These are phyloP conservation scores for Ramaria sp. DNA, from an alignment of 768 basidiomycete species.

Conservation along the genomic window DNA sequence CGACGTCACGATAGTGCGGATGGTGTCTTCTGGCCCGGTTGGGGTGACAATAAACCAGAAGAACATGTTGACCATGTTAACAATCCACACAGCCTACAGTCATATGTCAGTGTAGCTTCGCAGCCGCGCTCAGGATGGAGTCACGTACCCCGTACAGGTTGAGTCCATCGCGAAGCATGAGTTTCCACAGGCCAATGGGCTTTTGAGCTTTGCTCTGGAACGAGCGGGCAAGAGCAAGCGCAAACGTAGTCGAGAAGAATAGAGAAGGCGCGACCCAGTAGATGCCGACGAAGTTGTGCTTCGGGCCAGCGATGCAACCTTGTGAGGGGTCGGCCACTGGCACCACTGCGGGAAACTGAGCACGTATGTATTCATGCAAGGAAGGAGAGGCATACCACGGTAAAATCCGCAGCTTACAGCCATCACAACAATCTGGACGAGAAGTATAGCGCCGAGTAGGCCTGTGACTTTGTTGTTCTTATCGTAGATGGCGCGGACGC, in stretches of 20 bases:
- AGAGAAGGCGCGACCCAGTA: slow-evolving; percentile 77
- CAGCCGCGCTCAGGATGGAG: neutral
- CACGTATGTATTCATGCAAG: neutral
- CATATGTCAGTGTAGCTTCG: neutral
- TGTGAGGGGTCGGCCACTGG: slow-evolving; percentile 58
- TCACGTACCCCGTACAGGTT: slow-evolving; percentile 66
- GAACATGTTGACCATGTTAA: slow-evolving; percentile 74
- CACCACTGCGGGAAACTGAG: slow-evolving; percentile 35
- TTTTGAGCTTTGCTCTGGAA: slow-evolving; percentile 46
- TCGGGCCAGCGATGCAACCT: slow-evolving; percentile 80
- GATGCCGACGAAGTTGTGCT: slow-evolving; percentile 70
- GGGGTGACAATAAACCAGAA: slow-evolving; percentile 83
- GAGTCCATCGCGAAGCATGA: slow-evolving; percentile 84
- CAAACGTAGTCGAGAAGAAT: slow-evolving; percentile 58
- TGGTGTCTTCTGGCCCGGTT: slow-evolving; percentile 47
- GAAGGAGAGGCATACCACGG: slow-evolving; percentile 36
- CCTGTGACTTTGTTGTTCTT: slow-evolving; percentile 44
- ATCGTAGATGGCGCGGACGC: slow-evolving; percentile 71
- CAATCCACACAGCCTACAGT: slow-evolving; percentile 53
- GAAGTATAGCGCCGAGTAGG: slow-evolving; percentile 49
- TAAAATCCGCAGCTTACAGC: slow-evolving; percentile 70
- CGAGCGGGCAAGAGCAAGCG: slow-evolving; percentile 50
- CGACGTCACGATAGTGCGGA: slow-evolving; percentile 75
- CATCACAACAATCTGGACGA: slow-evolving; percentile 62
- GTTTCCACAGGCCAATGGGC: slow-evolving; percentile 60